Evolutionary conservation across 2,329 filamentous ascomycete species (phyloP).

Genomic region (Gremmenia infestans): DNA sequence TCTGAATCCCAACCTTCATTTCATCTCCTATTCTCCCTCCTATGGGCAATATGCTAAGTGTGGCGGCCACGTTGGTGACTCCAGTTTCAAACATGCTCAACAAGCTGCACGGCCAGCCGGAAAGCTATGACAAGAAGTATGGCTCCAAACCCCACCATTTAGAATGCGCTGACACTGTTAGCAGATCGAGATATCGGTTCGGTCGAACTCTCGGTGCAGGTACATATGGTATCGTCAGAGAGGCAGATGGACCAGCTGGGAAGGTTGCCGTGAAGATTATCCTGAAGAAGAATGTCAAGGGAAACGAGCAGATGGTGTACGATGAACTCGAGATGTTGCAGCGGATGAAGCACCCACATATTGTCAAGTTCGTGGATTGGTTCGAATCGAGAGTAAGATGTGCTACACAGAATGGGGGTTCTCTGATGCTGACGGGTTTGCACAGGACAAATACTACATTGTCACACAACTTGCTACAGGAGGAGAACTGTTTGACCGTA

Average conservation of each 20-base stretch:
- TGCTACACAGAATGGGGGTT: not conserved
- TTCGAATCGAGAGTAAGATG: slow-evolving; percentile 85
- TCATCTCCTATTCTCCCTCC: slow-evolving; percentile 2
- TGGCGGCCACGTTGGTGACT: slow-evolving; percentile 8
- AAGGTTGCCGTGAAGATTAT: slow-evolving; percentile 99
- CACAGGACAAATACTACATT: slow-evolving; percentile 97
- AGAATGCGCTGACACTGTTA: slow-evolving; percentile 15
- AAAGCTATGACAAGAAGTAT: slow-evolving; percentile 98
- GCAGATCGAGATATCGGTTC: slow-evolving; percentile 81
- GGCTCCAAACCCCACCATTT: slow-evolving; percentile 22
- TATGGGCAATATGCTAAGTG: slow-evolving; percentile 6
- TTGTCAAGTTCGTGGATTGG: slow-evolving; percentile 97
- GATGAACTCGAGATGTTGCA: slow-evolving; percentile 95
- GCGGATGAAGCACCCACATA: slow-evolving; percentile 85
- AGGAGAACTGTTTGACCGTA: slow-evolving; percentile 94
- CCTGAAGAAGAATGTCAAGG: slow-evolving; percentile 97
- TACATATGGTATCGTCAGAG: slow-evolving; percentile 96
- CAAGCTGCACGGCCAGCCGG: slow-evolving; percentile 92
- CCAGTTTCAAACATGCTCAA: slow-evolving; percentile 86
- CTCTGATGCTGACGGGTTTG: slow-evolving; percentile 1
- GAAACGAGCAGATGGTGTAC: slow-evolving; percentile 97
- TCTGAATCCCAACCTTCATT: not conserved
- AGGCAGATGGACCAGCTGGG: slow-evolving; percentile 78
- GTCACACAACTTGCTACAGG: slow-evolving; percentile 94
- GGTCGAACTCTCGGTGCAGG: slow-evolving; percentile 91